Conservation (phyloP, 2,329 filamentous ascomycete species). For the Pyrenochaeta sp. region DNA sequence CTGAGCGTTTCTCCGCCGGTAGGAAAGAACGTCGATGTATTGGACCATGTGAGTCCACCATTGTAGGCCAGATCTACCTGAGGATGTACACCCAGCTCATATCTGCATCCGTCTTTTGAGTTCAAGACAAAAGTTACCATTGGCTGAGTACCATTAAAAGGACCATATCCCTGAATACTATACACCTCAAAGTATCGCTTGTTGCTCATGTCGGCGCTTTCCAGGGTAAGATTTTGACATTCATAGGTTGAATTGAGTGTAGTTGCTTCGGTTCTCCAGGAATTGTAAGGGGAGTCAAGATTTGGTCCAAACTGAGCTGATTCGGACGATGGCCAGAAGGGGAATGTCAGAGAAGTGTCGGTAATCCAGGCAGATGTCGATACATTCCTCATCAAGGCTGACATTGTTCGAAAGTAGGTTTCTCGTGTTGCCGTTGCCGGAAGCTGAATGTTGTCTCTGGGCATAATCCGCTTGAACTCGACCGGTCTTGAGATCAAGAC, state of each 20-base stretch:
- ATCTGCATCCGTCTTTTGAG: conserved; percentile 16
- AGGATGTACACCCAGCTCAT: conserved; percentile 20
- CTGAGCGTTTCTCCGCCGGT: background rate
- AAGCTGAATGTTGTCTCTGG: background rate
- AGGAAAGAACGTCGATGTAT: conserved; percentile 12
- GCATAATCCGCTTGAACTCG: conserved; percentile 11
- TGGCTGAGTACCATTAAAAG: conserved; percentile 18
- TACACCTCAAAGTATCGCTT: conserved; percentile 7
- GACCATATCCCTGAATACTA: conserved; percentile 3
- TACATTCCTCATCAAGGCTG: conserved; percentile 13
- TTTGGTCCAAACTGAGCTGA: conserved; percentile 13
- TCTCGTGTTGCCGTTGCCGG: conserved; percentile 10
- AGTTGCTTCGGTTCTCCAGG: conserved; percentile 17
- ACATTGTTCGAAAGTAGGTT: conserved; percentile 21
- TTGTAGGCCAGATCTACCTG: conserved; percentile 10
- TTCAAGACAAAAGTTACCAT: conserved; percentile 21
- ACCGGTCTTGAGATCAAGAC: conserved; percentile 8
- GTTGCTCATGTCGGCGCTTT: conserved; percentile 11
- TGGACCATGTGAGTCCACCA: conserved; percentile 20
- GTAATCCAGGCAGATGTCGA: conserved; percentile 24
- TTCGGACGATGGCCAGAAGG: conserved; percentile 23
- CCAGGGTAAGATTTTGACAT: conserved; percentile 21
- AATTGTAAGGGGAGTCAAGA: conserved; percentile 5
- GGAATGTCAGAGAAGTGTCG: conserved; percentile 15
- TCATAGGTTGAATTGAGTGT: conserved; percentile 3